A percentile compares a stretch with the other conserved stretches of the same genome.
These are phyloP conservation scores for Fraxinus velutina DNA, from an alignment of 305 asterid species.

Conservation along the genomic window DNA sequence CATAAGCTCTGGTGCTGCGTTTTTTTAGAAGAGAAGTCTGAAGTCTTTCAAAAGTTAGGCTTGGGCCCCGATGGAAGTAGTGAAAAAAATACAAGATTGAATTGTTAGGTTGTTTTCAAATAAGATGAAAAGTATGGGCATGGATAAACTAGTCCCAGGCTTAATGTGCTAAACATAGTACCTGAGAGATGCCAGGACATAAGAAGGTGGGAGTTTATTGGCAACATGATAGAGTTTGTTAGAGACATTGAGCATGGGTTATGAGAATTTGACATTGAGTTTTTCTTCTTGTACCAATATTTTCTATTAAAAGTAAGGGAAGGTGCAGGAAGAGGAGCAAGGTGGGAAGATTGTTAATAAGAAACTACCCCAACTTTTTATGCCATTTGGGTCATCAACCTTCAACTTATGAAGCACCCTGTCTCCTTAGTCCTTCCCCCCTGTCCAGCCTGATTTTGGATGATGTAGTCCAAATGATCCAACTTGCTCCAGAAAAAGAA, in stretches of 20 bases:
- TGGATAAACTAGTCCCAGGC: neutral
- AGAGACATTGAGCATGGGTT: neutral
- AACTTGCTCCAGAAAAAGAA: neutral
- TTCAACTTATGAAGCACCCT: neutral
- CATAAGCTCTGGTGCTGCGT: neutral
- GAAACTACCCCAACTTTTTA: neutral
- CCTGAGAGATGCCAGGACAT: neutral
- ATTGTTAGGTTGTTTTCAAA: neutral
- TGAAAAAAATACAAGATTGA: neutral
- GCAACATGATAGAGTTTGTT: neutral
- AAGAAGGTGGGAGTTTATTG: neutral
- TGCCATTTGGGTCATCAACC: neutral
- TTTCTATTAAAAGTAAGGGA: neutral
- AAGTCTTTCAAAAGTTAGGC: neutral
- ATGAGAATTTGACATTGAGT: neutral
- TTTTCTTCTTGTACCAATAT: neutral
- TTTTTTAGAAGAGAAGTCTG: neutral
- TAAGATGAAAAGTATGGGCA: neutral
- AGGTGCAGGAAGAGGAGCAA: neutral
- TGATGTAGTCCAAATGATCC: neutral
- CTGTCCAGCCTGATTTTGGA: neutral
- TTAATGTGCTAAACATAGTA: neutral
- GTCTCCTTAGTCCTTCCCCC: neutral
- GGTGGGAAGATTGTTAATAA: neutral
- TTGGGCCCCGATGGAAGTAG: neutral